Base-by-base conservation (phyloP, 129 eudicot species). In the Tagetes erecta region DNA sequence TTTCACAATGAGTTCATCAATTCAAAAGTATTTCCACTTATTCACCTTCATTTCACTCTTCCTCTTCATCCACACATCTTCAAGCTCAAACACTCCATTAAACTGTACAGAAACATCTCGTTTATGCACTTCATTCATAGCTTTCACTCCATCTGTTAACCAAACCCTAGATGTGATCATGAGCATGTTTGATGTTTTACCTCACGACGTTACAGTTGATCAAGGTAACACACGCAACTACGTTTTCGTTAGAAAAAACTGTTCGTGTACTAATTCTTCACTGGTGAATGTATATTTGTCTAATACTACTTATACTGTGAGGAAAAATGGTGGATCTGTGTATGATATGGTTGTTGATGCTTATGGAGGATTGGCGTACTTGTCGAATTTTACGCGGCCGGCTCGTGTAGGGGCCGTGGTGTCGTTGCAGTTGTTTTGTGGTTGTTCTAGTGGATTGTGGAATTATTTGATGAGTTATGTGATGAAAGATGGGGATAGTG, bases 391-490 rank as follows among this genome's bases (percentile, higher is more conserved):
- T 58, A 72, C 87, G 5, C 85, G 99, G 80, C 82, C 80, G 31
- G 97, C 96, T 11, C 77, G 80, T 64, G 42, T 68, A n/a, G 96
- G 99, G n/a, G 87, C 88, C 5, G 99, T 94, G 81, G 91, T 94
- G 13, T 76, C 84, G 13, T 67, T 94, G 81, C 88, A 80, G 81
- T 72, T 94, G 77, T 57, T 88, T 63, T 94, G 99, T 75, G 99
- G 99, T 33, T 94, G 99, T 79, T 94, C 99, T 6, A 91, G 90
- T 76, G 97, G 94, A 37, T 74, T 91, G 75, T 94, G 96, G 99
- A 94, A 91, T 85, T 94, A 94, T 37, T 65, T 94, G 82, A 80
- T 94, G 97, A 94, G 97, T 75, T 90, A 94, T 85, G 97, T 94
- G 83, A 77, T 94, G 91, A 82, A 78, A 73, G 97, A 88, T 64